phyloP scores from a whole-genome alignment of 768 basidiomycete species.

The Leccinum longicurvipes region DNA sequence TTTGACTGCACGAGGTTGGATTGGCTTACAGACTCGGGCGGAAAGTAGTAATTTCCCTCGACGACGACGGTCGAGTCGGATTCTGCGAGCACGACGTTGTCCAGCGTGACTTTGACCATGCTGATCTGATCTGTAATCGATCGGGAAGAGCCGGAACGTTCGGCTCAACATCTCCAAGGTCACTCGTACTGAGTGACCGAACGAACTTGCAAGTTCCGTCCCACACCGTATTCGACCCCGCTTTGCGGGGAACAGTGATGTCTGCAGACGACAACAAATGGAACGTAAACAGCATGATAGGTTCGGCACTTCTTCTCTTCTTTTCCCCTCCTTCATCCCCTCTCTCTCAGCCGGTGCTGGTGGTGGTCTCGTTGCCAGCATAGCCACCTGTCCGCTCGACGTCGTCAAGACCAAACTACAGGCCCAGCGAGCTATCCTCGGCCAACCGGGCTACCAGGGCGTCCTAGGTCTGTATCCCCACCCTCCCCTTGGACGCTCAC shows the following conservation, averaged over 20 bases:
- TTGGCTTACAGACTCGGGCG: slow-evolving; percentile 49
- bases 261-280: slow-evolving; percentile 54
- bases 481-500: slow-evolving; percentile 11
- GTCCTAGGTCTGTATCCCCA: slow-evolving; percentile 54
- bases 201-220: not conserved
- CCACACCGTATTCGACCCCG: slow-evolving; percentile 41
- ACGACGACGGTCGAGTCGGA: slow-evolving; percentile 52
- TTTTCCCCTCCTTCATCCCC: not conserved
- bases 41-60: slow-evolving; percentile 75
- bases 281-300: slow-evolving; percentile 80
- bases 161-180: not conserved
- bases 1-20: slow-evolving; percentile 47
- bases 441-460: slow-evolving; percentile 73
- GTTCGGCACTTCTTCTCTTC: slow-evolving; percentile 37
- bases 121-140: slow-evolving; percentile 2
- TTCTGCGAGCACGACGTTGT: slow-evolving; percentile 56
- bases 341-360: slow-evolving; percentile 78
- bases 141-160: slow-evolving; percentile 21
- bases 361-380: slow-evolving; percentile 86
- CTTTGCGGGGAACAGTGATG: slow-evolving; percentile 68
- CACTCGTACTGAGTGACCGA: no score
- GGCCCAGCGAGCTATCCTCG: slow-evolving; percentile 76
- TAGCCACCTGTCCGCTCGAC: slow-evolving; percentile 96
- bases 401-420: slow-evolving; percentile 97
- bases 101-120: slow-evolving; percentile 50